A percentile compares a stretch with the other conserved stretches of the same genome.
These are phyloP conservation scores for Cryomyces antarcticus DNA, from an alignment of 495 filamentous ascomycete genomes.

Conservation along the genomic window DNA sequence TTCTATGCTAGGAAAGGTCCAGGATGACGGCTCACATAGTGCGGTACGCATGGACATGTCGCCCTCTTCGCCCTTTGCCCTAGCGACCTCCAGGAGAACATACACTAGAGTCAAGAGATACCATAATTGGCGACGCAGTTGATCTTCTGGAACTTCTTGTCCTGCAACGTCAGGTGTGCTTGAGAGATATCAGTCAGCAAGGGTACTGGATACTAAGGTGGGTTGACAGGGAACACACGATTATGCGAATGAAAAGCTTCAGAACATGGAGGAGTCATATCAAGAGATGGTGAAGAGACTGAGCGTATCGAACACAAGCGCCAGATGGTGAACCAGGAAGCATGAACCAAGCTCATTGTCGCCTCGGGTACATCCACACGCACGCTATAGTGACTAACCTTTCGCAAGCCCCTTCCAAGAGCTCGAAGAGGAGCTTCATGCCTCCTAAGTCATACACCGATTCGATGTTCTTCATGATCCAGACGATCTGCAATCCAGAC, in stretches of 20 bases:
- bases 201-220: too few species aligned
- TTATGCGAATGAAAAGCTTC: too few species aligned
- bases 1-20: background rate
- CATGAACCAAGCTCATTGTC: too few species aligned
- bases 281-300: conserved; percentile 1
- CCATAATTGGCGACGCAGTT: conserved; percentile 15
- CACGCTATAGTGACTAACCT: too few species aligned
- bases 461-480: conserved; percentile 16
- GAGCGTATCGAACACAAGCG: background rate
- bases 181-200: background rate
- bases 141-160: conserved; percentile 5
- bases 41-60: conserved; percentile 3
- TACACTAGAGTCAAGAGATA: conserved; percentile 20
- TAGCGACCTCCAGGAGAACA: conserved; percentile 17
- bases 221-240: too few species aligned
- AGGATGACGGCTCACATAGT: background rate
- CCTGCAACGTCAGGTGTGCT: background rate
- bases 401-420: conserved; percentile 1
- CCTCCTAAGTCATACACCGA: conserved; percentile 12
- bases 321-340: background rate
- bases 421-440: conserved; percentile 9
- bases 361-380: too few species aligned
- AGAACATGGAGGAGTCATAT: background rate
- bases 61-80: conserved; percentile 12
- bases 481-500: conserved; percentile 15